These are phyloP conservation scores for Jacaranda copaia DNA, from an alignment of 257 asterid genomes.

Conservation along the genomic window DNA sequence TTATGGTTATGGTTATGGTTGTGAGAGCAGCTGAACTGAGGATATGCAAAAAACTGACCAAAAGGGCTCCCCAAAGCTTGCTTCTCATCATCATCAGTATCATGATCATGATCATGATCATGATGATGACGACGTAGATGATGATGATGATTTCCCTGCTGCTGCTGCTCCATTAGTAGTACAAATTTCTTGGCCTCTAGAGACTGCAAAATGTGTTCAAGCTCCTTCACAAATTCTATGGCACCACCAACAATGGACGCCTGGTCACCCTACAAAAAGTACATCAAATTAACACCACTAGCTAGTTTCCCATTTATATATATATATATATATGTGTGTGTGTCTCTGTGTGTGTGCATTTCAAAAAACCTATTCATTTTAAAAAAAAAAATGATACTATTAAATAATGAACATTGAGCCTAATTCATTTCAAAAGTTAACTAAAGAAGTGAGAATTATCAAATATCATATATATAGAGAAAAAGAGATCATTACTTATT, in stretches of 20 bases:
- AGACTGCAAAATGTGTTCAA: slow-evolving; percentile 87
- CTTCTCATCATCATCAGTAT: background rate
- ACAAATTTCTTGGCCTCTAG: slow-evolving; percentile 75
- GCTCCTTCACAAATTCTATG: slow-evolving; percentile 89
- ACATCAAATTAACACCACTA: background rate
- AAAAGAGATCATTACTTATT: too few species aligned
- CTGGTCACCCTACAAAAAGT: slow-evolving; percentile 80
- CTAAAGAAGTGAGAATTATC: too few species aligned
- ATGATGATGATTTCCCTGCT: background rate
- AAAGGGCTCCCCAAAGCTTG: slow-evolving; percentile 50
- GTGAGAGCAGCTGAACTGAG: slow-evolving; percentile 69
- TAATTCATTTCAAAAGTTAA: too few species aligned
- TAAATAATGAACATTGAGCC: too few species aligned
- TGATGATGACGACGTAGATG: background rate
- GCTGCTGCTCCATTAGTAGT: slow-evolving; percentile 38
- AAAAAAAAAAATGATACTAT: too few species aligned
- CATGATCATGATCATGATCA: background rate
- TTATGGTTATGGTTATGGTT: background rate
- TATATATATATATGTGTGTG: too few species aligned
- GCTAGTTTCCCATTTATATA: too few species aligned
- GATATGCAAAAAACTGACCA: slow-evolving; percentile 77
- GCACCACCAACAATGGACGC: slow-evolving; percentile 98
- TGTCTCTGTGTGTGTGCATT: too few species aligned
- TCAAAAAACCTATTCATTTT: too few species aligned
- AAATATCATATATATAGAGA: too few species aligned